phyloP scores from a whole-genome alignment of 2,329 filamentous ascomycete species.

The Alternaria tenuissima region DNA sequence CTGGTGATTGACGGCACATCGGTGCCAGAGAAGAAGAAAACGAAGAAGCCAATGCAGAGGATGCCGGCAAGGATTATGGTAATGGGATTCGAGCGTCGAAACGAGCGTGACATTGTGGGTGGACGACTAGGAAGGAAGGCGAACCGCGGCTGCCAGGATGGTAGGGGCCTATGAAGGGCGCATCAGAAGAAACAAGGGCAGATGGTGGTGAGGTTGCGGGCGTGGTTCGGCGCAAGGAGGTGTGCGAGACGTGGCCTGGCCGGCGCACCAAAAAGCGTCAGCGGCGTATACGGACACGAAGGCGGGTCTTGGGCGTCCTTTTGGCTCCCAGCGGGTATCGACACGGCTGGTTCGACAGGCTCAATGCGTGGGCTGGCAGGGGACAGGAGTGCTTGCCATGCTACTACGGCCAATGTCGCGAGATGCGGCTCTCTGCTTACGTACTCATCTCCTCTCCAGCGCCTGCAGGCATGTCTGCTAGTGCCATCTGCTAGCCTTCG shows the following conservation, averaged over 20 bases:
- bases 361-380: conserved; percentile 21
- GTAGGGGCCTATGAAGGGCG: conserved; percentile 37
- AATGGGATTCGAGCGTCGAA: conserved; percentile 81
- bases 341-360: conserved; percentile 11
- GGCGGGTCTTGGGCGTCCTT: conserved; percentile 4
- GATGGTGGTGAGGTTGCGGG: conserved; percentile 24
- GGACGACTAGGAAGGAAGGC: conserved; percentile 26
- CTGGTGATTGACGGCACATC: conserved; percentile 58
- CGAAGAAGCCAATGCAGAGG: conserved; percentile 70
- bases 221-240: conserved; percentile 35
- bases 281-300: conserved; percentile 13
- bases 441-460: conserved; percentile 7
- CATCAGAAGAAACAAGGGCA: conserved; percentile 41
- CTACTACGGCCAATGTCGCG: conserved; percentile 18
- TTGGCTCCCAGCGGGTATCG: conserved; percentile 3
- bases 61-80: conserved; percentile 76
- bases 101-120: conserved; percentile 67
- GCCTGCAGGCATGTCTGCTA: background rate
- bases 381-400: conserved; percentile 28
- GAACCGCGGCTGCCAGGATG: conserved; percentile 43
- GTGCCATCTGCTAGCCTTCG: conserved; percentile 21
- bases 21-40: conserved; percentile 71
- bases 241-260: conserved; percentile 44
- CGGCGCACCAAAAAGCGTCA: conserved; percentile 30
- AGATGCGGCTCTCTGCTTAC: conserved; percentile 20